phyloP scores from a whole-genome alignment of 2,329 filamentous ascomycete species.

The Trichoderma brevicompactum region DNA sequence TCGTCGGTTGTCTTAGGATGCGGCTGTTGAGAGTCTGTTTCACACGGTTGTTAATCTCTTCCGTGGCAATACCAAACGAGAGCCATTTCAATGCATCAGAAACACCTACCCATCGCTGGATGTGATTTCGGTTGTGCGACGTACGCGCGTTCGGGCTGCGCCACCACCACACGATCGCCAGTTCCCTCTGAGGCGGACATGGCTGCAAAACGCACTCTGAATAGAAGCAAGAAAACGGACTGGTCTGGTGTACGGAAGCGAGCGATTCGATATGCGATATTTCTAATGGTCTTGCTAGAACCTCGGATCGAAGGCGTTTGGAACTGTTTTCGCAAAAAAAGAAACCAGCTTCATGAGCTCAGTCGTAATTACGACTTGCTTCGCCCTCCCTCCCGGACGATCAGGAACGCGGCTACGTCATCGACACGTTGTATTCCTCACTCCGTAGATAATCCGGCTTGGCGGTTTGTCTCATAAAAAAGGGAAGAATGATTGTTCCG shows the following conservation, averaged over 20 bases:
- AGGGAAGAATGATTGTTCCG: constrained; percentile 10
- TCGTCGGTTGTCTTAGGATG: constrained; percentile 34
- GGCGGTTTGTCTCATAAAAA: not conserved
- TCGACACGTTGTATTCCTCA: constrained; percentile 16
- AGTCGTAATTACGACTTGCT: not conserved
- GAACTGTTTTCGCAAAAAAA: not conserved
- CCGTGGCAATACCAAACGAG: not conserved
- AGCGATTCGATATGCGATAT: not conserved
- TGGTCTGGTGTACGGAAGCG: not conserved
- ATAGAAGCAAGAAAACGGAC: not conserved
- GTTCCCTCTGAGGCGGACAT: constrained; percentile 11
- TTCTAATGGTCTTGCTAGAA: not conserved
- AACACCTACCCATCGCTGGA: constrained; percentile 26
- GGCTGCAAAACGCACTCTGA: not conserved
- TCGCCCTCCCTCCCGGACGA: constrained; percentile 9
- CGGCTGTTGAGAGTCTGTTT: constrained; percentile 30
- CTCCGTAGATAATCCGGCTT: not conserved
- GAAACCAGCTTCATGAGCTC: not conserved
- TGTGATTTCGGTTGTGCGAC: constrained; percentile 22
- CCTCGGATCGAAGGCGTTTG: not conserved
- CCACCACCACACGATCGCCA: not conserved
- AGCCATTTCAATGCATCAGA: not conserved
- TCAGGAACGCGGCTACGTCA: constrained; percentile 17
- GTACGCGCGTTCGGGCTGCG: constrained; percentile 10
- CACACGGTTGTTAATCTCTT: not conserved